Evolutionary conservation across 208 protist species (phyloP).

Genomic region (Trypanosoma conorhini): DNA sequence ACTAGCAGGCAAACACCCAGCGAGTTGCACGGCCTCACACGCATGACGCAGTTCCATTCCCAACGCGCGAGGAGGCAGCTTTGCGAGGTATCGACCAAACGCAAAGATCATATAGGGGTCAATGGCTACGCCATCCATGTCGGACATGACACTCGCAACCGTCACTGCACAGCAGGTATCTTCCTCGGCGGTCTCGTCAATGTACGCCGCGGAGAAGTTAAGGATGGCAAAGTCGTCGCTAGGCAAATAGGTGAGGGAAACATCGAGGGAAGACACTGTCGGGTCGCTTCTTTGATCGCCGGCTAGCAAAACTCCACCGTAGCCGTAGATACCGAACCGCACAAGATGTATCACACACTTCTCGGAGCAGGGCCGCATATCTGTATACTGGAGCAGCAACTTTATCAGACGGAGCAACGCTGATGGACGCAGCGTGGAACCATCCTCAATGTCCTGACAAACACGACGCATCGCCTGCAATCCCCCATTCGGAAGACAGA

Average conservation of each 20-base stretch:
- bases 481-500: slow-evolving; percentile 39
- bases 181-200: slow-evolving; percentile 56
- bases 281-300: slow-evolving; percentile 30
- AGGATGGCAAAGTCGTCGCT: slow-evolving; percentile 61
- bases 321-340: slow-evolving; percentile 71
- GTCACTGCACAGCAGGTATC: slow-evolving; percentile 76
- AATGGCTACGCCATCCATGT: slow-evolving; percentile 76
- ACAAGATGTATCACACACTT: slow-evolving; percentile 68
- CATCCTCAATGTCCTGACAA: slow-evolving; percentile 41
- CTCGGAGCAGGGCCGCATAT: slow-evolving; percentile 48
- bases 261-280: slow-evolving; percentile 35
- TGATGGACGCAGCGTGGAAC: slow-evolving; percentile 21
- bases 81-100: slow-evolving; percentile 54
- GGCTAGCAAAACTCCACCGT: slow-evolving; percentile 58
- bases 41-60: slow-evolving; percentile 70
- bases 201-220: slow-evolving; percentile 39
- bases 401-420: slow-evolving; percentile 47
- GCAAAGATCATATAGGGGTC: slow-evolving; percentile 88
- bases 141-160: slow-evolving; percentile 73
- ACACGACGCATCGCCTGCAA: slow-evolving; percentile 51
- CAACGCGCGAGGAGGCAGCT: slow-evolving; percentile 33
- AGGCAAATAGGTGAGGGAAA: slow-evolving; percentile 27
- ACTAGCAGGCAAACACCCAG: slow-evolving; percentile 58
- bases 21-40: slow-evolving; percentile 61
- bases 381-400: slow-evolving; percentile 38